These are phyloP conservation scores for Didymella glomerata DNA, from an alignment of 2,329 filamentous ascomycete species.

Conservation along the genomic window DNA sequence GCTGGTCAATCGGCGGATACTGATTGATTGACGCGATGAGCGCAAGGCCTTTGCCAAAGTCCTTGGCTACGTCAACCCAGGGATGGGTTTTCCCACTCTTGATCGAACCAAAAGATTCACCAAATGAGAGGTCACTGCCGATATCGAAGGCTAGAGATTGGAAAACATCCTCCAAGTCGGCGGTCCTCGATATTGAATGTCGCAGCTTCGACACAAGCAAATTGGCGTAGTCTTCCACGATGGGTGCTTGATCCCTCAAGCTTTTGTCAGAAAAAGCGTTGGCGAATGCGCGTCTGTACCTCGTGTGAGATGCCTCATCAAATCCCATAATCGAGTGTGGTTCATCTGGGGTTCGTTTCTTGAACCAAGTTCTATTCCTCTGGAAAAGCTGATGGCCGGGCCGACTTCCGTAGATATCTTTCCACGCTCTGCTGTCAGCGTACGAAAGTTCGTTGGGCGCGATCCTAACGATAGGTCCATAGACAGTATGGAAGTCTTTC, in stretches of 20 bases:
- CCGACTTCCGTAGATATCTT: constrained; percentile 41
- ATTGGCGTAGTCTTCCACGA: constrained; percentile 38
- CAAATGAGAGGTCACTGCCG: constrained; percentile 61
- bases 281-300: constrained; percentile 37
- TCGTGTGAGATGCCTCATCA: constrained; percentile 35
- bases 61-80: constrained; percentile 48
- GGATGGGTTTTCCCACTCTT: constrained; percentile 47
- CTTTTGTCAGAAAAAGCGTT: constrained; percentile 42
- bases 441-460: constrained; percentile 44
- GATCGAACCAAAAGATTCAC: constrained; percentile 56
- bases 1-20: constrained; percentile 37
- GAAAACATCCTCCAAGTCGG: constrained; percentile 32
- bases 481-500: constrained; percentile 35
- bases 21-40: constrained; percentile 41
- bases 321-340: constrained; percentile 37
- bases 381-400: constrained; percentile 35
- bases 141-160: constrained; percentile 39
- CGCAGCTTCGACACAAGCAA: constrained; percentile 32
- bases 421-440: constrained; percentile 36
- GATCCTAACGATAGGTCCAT: constrained; percentile 41
- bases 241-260: constrained; percentile 34
- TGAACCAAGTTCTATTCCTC: constrained; percentile 38
- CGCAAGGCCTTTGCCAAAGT: constrained; percentile 40
- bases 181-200: not conserved
- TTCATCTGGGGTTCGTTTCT: constrained; percentile 36